These are phyloP conservation scores for Gymnopilus dilepis DNA, from an alignment of 768 basidiomycete species.

Conservation along the genomic window DNA sequence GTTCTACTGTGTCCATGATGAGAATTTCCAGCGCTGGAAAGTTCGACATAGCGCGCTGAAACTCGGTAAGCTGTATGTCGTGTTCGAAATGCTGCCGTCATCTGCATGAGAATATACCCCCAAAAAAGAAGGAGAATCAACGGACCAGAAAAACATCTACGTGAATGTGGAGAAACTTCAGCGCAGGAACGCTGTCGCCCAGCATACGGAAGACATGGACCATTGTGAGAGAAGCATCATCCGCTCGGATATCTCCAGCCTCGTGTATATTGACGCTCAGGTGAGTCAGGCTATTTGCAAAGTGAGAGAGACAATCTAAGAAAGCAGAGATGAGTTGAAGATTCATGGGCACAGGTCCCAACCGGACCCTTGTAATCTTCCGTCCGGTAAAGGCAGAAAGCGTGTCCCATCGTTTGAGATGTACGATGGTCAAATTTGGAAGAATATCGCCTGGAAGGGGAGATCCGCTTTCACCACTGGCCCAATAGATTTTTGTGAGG, in stretches of 20 bases:
- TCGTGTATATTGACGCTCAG: neutral
- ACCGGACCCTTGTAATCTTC: neutral
- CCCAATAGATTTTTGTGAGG: neutral
- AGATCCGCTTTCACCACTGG: neutral
- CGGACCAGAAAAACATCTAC: neutral
- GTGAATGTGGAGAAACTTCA: neutral
- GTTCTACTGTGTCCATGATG: neutral
- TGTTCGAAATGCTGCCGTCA: neutral
- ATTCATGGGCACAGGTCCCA: neutral
- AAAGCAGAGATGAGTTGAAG: neutral
- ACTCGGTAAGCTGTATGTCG: neutral
- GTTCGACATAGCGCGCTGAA: neutral
- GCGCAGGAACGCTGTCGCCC: neutral
- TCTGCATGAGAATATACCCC: neutral
- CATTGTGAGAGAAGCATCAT: neutral
- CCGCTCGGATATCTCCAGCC: neutral
- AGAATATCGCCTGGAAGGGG: neutral
- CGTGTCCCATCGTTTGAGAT: neutral
- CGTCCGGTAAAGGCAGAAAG: neutral
- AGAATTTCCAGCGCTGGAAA: neutral
- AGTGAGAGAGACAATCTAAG: neutral
- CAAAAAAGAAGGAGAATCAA: neutral
- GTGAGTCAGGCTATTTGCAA: neutral
- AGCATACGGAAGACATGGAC: neutral
- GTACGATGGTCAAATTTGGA: neutral